These are phyloP conservation scores for Deinandra increscens DNA, from an alignment of 129 eudicot genomes.

Conservation along the genomic window DNA sequence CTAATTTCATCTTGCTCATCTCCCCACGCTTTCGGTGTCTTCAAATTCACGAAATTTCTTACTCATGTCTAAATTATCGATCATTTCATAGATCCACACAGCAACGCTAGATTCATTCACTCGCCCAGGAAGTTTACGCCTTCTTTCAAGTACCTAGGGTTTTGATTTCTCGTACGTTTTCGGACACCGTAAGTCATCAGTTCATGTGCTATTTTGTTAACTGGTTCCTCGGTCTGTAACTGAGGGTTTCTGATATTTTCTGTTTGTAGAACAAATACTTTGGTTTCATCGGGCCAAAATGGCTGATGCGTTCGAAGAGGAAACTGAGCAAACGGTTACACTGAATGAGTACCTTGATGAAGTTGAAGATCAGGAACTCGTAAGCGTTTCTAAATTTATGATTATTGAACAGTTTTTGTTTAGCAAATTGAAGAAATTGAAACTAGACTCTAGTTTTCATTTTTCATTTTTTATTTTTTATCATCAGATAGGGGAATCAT, in stretches of 20 bases:
- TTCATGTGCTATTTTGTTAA: slow-evolving; percentile 3
- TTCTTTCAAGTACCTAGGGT: slow-evolving; percentile 29
- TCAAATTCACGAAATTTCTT: slow-evolving; percentile 17
- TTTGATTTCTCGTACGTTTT: slow-evolving; percentile 6
- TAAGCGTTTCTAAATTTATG: slow-evolving; percentile 20
- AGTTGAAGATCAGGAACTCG: slow-evolving; percentile 82
- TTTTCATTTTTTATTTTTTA: too few species aligned
- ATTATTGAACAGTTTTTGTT: background rate
- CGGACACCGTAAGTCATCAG: slow-evolving; percentile 16
- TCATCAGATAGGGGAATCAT: background rate
- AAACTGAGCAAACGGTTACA: slow-evolving; percentile 63
- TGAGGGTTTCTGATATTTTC: slow-evolving; percentile 9
- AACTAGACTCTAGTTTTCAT: too few species aligned
- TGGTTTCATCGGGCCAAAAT: slow-evolving; percentile 25
- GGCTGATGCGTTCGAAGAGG: slow-evolving; percentile 81
- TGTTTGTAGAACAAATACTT: slow-evolving; percentile 9
- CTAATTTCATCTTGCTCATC: slow-evolving; percentile 21
- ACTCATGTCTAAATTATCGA: slow-evolving; percentile 2
- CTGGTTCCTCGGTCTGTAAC: background rate
- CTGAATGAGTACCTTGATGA: slow-evolving; percentile 66
- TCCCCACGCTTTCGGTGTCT: slow-evolving; percentile 10
- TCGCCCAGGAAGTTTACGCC: slow-evolving; percentile 7
- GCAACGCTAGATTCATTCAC: slow-evolving; percentile 13
- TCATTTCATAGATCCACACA: slow-evolving; percentile 15
- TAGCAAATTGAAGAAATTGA: background rate